Evolutionary conservation across 495 filamentous ascomycete genomes (phyloP), one percentile per base, ranked within the genome.

Genomic region (Podospora anserina): DNA sequence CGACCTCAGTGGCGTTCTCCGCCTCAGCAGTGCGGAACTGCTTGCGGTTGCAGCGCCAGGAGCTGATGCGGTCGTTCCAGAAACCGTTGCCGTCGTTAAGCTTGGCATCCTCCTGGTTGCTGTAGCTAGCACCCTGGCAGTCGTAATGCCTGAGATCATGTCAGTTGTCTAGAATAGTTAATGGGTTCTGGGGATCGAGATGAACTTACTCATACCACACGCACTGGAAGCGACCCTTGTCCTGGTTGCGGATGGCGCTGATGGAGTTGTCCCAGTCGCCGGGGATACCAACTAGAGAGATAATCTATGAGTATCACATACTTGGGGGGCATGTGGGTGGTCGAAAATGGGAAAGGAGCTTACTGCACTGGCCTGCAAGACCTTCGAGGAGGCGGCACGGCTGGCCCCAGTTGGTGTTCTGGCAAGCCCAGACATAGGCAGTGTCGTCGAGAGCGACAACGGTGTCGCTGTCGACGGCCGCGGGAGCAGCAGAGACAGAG

Each of bases 61-160:
- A 58, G 55, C 55, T 58, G 55, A 58, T 58, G 16, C 55, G 55
- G 55, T 58, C 55, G 23, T 11, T 58, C 18, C 20, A 58, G 55
- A 20, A 58, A 2, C 55, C 55, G 18, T 58, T n/a, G 13, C 55
- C 55, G 13, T 58, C 55, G 23, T 19, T 4, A 2, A 58, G 55
- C 7, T 58, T 58, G 55, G 55, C 55, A n/a, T 58, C 55, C n/a
- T 58, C 55, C 55, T 58, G 55, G 55, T 58, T 58, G n/a, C 4
- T 5, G 3, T 58, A 58, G 11, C 4, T 23, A 58, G 55, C 55
- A 19, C 18, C 55, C 55, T 13, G 18, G 18, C 55, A 58, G 23
- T 20, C 11, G 55, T 5, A 9, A n/a, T 58, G n/a, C 13, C 55
- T 58, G 23, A 23, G 23, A 23, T 0, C 1, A 23, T 23, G 23